Evolutionary conservation across 1,284 basidiomycete genomes (phyloP).

Genomic region (Taiwanofungus camphoratus): DNA sequence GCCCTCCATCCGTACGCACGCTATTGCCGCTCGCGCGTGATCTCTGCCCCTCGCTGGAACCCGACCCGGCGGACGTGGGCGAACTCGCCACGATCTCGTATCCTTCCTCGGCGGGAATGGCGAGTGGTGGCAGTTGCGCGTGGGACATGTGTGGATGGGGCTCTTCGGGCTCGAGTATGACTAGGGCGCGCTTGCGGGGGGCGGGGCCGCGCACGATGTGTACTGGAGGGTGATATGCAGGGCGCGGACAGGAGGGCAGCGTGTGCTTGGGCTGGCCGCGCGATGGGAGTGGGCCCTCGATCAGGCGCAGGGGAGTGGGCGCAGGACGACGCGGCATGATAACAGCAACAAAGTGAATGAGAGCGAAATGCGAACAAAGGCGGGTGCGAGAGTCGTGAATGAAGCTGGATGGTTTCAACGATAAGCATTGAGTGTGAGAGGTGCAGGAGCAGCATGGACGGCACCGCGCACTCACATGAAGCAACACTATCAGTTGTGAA

Average conservation of each 20-base stretch:
- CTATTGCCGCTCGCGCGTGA: constrained; percentile 6
- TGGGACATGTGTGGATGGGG: constrained; percentile 13
- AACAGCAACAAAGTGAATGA: neutral
- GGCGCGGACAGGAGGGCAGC: constrained; percentile 27
- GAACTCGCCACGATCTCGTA: constrained; percentile 19
- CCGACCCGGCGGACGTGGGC: constrained; percentile 19
- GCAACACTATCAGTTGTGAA: neutral
- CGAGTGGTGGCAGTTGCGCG: constrained; percentile 15
- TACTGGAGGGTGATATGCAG: constrained; percentile 23
- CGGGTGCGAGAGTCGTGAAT: constrained; percentile 3
- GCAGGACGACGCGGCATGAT: constrained; percentile 9
- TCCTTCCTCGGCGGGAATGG: constrained; percentile 10
- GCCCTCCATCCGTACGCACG: constrained; percentile 9
- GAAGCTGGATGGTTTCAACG: neutral
- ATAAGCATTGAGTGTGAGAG: neutral
- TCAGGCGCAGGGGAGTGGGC: constrained; percentile 27
- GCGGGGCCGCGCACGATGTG: constrained; percentile 14
- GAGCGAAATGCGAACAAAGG: neutral
- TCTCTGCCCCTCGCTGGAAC: constrained; percentile 7
- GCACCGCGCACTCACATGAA: too few relatives aligned
- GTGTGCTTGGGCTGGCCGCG: constrained; percentile 27
- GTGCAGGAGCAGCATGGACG: neutral
- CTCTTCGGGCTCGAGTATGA: neutral
- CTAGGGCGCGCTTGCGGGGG: constrained; percentile 17
- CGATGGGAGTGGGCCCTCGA: constrained; percentile 24